A percentile compares a stretch with the other conserved stretches of the same genome.
These are phyloP conservation scores for Solanum acaule DNA, from an alignment of 257 asterid species.

Conservation along the genomic window DNA sequence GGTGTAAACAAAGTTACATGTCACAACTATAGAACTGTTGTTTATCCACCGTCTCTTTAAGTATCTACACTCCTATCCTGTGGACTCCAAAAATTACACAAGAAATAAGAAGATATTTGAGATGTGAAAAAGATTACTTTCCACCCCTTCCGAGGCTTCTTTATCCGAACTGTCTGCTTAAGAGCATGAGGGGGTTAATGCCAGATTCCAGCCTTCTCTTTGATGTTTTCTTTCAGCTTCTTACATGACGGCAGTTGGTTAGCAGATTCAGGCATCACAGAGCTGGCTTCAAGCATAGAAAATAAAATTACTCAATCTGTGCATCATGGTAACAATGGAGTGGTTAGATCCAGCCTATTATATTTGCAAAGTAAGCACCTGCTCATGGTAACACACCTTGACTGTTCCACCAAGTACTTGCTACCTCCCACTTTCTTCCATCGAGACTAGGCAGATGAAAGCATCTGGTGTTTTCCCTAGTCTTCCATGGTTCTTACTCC, in stretches of 20 bases:
- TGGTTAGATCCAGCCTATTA: neutral
- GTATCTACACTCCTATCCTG: neutral
- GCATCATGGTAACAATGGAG: neutral
- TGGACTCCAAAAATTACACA: neutral
- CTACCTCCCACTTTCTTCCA: neutral
- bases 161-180: neutral
- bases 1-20: neutral
- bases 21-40: neutral
- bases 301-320: neutral
- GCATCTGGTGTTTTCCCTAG: neutral
- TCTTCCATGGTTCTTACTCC: neutral
- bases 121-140: neutral
- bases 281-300: neutral
- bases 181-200: neutral
- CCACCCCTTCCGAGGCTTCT: neutral
- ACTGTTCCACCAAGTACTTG: neutral
- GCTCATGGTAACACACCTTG: neutral
- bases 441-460: neutral
- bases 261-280: neutral
- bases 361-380: neutral
- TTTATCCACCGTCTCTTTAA: neutral
- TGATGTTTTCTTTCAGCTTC: neutral
- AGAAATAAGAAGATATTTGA: neutral
- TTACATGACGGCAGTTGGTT: neutral
- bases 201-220: neutral